Evolutionary conservation across 2,329 filamentous ascomycete genomes (phyloP).

Genomic region (Xylariaceae sp.): DNA sequence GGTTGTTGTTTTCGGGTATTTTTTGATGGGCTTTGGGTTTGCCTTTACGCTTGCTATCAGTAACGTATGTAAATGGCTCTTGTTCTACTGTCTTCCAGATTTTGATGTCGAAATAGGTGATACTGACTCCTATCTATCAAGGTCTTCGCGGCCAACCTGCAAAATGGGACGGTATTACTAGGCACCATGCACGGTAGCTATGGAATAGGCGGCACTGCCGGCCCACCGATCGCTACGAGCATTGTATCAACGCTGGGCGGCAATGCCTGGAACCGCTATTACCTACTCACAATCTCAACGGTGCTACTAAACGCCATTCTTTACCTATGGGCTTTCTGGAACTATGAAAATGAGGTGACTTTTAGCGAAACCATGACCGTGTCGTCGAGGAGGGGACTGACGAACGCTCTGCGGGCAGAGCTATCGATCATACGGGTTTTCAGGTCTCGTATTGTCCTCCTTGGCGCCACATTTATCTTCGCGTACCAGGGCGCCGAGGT

Average conservation of each 20-base stretch:
- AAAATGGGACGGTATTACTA: slow-evolving; percentile 50
- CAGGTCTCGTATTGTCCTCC: slow-evolving; percentile 57
- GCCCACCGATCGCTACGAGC: slow-evolving; percentile 70
- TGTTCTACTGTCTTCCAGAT: neutral
- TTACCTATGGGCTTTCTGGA: slow-evolving; percentile 63
- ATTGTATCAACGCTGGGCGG: slow-evolving; percentile 56
- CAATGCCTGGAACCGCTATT: slow-evolving; percentile 65
- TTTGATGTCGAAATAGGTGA: neutral
- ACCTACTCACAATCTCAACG: slow-evolving; percentile 60
- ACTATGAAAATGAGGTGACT: slow-evolving; percentile 60
- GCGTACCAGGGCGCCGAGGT: slow-evolving; percentile 83
- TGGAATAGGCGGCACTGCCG: slow-evolving; percentile 61
- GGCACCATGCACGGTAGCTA: slow-evolving; percentile 65
- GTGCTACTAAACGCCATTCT: slow-evolving; percentile 54
- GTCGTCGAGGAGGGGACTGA: neutral
- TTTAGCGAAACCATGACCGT: slow-evolving; percentile 27
- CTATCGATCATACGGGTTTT: slow-evolving; percentile 45
- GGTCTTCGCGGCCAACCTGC: slow-evolving; percentile 51
- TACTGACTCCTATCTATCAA: slow-evolving; percentile 1
- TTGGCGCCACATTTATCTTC: slow-evolving; percentile 79
- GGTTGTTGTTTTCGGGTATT: slow-evolving; percentile 62
- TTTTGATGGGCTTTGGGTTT: slow-evolving; percentile 59
- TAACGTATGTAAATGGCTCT: slow-evolving; percentile 41
- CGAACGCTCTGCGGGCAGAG: slow-evolving; percentile 18
- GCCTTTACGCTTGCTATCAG: slow-evolving; percentile 53